Percentiles rank a stretch among this genome's conserved stretches.
These are phyloP conservation scores for Lachnellula arida DNA, from an alignment of 2,329 filamentous ascomycete genomes.

Conservation along the genomic window DNA sequence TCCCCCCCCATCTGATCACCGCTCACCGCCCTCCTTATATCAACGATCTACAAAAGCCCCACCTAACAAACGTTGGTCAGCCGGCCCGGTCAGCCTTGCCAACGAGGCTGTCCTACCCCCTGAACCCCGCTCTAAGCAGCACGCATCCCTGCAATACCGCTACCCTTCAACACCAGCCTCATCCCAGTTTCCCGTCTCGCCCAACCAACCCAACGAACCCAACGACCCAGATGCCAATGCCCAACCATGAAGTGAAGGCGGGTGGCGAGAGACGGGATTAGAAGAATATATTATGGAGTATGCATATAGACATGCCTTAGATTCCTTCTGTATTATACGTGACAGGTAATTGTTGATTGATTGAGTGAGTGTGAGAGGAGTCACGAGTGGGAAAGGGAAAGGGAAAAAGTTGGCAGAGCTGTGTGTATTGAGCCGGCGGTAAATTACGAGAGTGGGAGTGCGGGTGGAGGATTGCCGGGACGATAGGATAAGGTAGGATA, in stretches of 20 bases:
- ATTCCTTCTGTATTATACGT: no score
- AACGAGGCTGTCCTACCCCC: neutral
- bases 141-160: slow-evolving; percentile 2
- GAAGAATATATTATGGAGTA: no score
- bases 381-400: no score
- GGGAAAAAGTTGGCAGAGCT: no score
- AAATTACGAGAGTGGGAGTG: no score
- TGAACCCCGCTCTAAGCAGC: neutral
- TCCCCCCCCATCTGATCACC: neutral
- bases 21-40: neutral
- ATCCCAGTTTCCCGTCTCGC: neutral
- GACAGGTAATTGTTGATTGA: no score
- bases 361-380: no score
- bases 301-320: no score
- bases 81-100: neutral
- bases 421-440: no score
- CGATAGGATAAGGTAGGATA: no score
- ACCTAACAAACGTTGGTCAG: neutral
- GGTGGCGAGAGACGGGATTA: no score
- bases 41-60: neutral
- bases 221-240: neutral
- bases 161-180: slow-evolving; percentile 9
- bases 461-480: no score
- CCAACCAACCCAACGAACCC: neutral
- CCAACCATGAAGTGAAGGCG: neutral